Percentiles rank a stretch among this genome's conserved stretches.
Evolutionary conservation across 371 early-diverging fungal species (phyloP).

Genomic region (Mucor circinelloides): DNA sequence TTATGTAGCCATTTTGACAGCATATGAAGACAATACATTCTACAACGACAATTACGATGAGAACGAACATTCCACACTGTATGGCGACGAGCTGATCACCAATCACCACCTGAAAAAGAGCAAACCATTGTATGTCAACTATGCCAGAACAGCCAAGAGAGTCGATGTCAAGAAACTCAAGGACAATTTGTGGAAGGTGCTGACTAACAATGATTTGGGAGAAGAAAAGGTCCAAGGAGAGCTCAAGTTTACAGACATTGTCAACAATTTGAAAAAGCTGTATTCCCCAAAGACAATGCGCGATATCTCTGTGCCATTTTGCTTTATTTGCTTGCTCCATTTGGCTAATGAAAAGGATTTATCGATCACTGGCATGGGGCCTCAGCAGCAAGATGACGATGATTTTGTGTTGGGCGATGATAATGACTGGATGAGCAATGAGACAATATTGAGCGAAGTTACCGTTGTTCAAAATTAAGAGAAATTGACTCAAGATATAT

Average conservation of each 20-base stretch:
- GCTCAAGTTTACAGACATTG: conserved; percentile 73
- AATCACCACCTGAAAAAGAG: conserved; percentile 55
- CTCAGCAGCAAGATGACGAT: conserved; percentile 26
- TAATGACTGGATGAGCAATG: conserved; percentile 27
- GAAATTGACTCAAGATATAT: background rate
- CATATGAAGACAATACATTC: conserved; percentile 38
- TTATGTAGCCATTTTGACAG: conserved; percentile 22
- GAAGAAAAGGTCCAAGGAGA: conserved; percentile 50
- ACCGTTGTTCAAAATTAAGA: conserved; percentile 35
- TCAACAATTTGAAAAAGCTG: conserved; percentile 65
- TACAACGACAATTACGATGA: conserved; percentile 32
- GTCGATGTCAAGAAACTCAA: conserved; percentile 95
- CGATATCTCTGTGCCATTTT: conserved; percentile 94
- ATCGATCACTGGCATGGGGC: conserved; percentile 19
- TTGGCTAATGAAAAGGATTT: conserved; percentile 93
- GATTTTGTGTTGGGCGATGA: conserved; percentile 48
- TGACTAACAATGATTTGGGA: conserved; percentile 21
- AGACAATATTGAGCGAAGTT: conserved; percentile 37
- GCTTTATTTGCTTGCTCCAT: conserved; percentile 96
- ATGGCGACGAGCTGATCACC: conserved; percentile 45
- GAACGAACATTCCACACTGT: conserved; percentile 27
- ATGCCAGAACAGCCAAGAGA: conserved; percentile 86
- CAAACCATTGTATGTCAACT: conserved; percentile 78
- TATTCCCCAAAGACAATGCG: conserved; percentile 79
- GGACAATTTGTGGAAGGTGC: conserved; percentile 89